A percentile compares a stretch with the other conserved stretches of the same genome.
phyloP scores from a whole-genome alignment of 805 yeast genomes.

The Yarrowia sp. region DNA sequence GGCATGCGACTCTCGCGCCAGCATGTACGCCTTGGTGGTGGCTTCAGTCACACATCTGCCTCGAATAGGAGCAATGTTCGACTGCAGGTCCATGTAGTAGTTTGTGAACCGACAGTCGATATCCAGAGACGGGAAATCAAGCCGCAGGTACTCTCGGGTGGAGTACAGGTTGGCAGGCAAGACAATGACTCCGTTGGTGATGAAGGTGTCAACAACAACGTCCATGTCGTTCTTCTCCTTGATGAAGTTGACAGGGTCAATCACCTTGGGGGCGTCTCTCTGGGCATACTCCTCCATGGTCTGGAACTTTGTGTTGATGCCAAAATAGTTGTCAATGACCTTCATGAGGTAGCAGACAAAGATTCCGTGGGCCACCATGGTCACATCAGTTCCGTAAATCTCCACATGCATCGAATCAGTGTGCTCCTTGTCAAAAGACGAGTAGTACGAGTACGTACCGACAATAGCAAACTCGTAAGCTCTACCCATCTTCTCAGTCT shows the following conservation, averaged over 20 bases:
- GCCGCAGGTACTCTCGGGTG: constrained; percentile 63
- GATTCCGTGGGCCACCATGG: constrained; percentile 79
- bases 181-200: constrained; percentile 71
- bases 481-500: constrained; percentile 68
- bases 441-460: constrained; percentile 71
- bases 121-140: constrained; percentile 69
- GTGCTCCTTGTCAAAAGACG: constrained; percentile 65
- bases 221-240: constrained; percentile 71
- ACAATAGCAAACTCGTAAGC: constrained; percentile 64
- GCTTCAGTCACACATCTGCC: constrained; percentile 47
- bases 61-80: constrained; percentile 66
- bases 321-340: constrained; percentile 87
- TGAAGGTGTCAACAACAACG: constrained; percentile 72
- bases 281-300: constrained; percentile 78
- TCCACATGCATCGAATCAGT: constrained; percentile 73
- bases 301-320: constrained; percentile 79
- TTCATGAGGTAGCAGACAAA: constrained; percentile 75
- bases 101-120: constrained; percentile 86
- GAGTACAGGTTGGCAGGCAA: constrained; percentile 78
- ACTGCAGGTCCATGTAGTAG: constrained; percentile 92
- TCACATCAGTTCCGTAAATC: constrained; percentile 69
- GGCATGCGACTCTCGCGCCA: constrained; percentile 32
- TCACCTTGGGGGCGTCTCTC: constrained; percentile 49
- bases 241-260: constrained; percentile 37
- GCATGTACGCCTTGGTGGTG: constrained; percentile 41